phyloP scores from a whole-genome alignment of 352 stramenopile genomes.

The Achlya hypogyna region DNA sequence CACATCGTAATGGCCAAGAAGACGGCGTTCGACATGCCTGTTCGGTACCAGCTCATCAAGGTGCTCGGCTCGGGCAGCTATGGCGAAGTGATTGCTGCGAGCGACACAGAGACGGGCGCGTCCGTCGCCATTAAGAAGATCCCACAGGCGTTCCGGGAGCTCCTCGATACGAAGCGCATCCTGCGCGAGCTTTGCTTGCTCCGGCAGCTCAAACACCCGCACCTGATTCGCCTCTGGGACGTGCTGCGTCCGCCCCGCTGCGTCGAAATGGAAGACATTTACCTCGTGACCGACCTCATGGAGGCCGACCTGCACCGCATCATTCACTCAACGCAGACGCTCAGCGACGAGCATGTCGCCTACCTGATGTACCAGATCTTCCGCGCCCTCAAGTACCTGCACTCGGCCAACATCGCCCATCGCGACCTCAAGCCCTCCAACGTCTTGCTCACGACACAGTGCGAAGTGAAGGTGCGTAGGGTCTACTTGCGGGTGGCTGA shows the following conservation, averaged over 20 bases:
- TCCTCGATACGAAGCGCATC: constrained; percentile 87
- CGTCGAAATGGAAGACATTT: constrained; percentile 94
- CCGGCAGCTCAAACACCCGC: constrained; percentile 77
- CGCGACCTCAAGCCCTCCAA: constrained; percentile 94
- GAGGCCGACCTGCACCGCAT: constrained; percentile 88
- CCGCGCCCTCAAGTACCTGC: constrained; percentile 93
- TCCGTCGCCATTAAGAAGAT: constrained; percentile 96
- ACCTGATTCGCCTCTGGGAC: constrained; percentile 91
- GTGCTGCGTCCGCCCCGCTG: constrained; percentile 87
- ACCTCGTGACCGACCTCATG: constrained; percentile 95
- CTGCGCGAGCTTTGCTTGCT: constrained; percentile 90
- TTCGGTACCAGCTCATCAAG: constrained; percentile 74
- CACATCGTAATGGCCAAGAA: constrained; percentile 58
- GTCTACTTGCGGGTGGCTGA: background rate
- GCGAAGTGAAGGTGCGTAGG: constrained; percentile 77
- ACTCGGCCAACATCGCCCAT: constrained; percentile 95
- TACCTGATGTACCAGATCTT: constrained; percentile 97
- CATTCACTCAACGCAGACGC: constrained; percentile 85
- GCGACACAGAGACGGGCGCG: constrained; percentile 61
- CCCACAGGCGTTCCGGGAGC: constrained; percentile 63
- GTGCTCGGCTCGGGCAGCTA: constrained; percentile 72
- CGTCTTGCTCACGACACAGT: constrained; percentile 95
- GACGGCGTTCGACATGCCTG: constrained; percentile 65
- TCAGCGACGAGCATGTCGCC: constrained; percentile 87
- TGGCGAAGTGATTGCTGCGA: constrained; percentile 71